Conservation (phyloP, 495 filamentous ascomycete species). For the Neurospora sp. region DNA sequence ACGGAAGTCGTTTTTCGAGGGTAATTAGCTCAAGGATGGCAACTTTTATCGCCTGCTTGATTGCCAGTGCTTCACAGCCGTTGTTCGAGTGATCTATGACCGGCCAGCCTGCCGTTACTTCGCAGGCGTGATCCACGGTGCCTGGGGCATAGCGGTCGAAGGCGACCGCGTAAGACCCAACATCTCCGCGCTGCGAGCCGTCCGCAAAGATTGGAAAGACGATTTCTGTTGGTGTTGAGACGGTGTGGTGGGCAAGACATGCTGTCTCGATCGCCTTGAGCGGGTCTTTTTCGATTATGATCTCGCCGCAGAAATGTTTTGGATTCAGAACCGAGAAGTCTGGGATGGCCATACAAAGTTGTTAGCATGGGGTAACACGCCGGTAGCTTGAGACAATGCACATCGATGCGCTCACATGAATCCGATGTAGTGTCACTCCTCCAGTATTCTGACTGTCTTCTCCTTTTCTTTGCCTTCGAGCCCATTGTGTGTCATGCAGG, state of each 20-base stretch:
- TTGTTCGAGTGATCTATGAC: too few species aligned
- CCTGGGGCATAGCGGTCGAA: not conserved
- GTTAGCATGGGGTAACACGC: too few species aligned
- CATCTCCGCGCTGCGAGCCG: not conserved
- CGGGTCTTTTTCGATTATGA: not conserved
- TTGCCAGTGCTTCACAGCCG: not conserved
- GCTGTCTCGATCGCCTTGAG: not conserved
- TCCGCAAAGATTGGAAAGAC: not conserved
- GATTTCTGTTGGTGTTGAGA: not conserved
- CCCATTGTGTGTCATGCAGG: too few species aligned
- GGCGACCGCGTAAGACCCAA: not conserved
- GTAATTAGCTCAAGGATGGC: not conserved
- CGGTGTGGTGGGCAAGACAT: not conserved
- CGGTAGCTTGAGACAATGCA: not conserved
- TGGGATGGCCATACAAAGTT: too few species aligned
- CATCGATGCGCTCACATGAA: not conserved
- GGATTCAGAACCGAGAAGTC: not conserved
- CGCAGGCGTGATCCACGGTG: not conserved
- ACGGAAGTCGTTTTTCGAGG: not conserved
- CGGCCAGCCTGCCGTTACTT: not conserved
- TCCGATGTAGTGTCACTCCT: not conserved
- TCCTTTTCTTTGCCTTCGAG: not conserved
- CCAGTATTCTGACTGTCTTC: too few species aligned
- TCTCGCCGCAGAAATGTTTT: not conserved
- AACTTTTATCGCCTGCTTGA: not conserved